A percentile compares a stretch with the other conserved stretches of the same genome.
phyloP scores from a whole-genome alignment of 2,329 filamentous ascomycete genomes.

The Aspergillus luchuensis region DNA sequence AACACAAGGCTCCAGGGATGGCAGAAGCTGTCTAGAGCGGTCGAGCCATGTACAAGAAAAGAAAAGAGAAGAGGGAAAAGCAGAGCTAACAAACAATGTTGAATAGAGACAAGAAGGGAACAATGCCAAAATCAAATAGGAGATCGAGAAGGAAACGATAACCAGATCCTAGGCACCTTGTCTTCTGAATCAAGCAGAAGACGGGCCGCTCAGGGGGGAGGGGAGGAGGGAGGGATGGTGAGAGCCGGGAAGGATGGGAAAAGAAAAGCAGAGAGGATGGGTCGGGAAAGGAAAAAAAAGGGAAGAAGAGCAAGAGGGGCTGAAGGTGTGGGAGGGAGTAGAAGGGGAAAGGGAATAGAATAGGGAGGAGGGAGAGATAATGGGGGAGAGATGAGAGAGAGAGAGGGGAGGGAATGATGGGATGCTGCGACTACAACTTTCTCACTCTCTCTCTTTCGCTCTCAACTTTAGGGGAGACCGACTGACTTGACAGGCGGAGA shows the following conservation, averaged over 20 bases:
- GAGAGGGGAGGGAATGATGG: constrained; percentile 31
- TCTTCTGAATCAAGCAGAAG: constrained; percentile 32
- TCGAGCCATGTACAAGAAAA: constrained; percentile 37
- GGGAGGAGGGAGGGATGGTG: constrained; percentile 14
- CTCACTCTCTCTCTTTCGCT: constrained; percentile 8
- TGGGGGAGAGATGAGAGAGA: constrained; percentile 25
- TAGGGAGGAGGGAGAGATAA: constrained; percentile 34
- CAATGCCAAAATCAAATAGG: constrained; percentile 15
- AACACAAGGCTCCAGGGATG: constrained; percentile 31
- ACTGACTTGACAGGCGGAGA: constrained; percentile 25
- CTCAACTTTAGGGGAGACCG: constrained; percentile 20
- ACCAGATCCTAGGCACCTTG: constrained; percentile 34
- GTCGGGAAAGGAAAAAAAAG: constrained; percentile 25
- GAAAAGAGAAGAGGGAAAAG: constrained; percentile 6
- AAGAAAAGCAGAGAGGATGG: constrained; percentile 27
- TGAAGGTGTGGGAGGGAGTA: constrained; percentile 23
- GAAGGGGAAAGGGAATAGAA: constrained; percentile 26
- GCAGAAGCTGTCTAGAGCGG: constrained; percentile 30
- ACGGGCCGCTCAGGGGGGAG: constrained; percentile 28
- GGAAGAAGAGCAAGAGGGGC: constrained; percentile 28
- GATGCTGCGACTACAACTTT: constrained; percentile 11
- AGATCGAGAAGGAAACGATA: constrained; percentile 21
- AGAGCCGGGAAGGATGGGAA: constrained; percentile 23
- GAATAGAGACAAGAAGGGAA: constrained; percentile 15
- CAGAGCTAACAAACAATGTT: constrained; percentile 6